Evolutionary conservation across 2,329 filamentous ascomycete genomes (phyloP).

Genomic region (Exophiala xenobiotica): DNA sequence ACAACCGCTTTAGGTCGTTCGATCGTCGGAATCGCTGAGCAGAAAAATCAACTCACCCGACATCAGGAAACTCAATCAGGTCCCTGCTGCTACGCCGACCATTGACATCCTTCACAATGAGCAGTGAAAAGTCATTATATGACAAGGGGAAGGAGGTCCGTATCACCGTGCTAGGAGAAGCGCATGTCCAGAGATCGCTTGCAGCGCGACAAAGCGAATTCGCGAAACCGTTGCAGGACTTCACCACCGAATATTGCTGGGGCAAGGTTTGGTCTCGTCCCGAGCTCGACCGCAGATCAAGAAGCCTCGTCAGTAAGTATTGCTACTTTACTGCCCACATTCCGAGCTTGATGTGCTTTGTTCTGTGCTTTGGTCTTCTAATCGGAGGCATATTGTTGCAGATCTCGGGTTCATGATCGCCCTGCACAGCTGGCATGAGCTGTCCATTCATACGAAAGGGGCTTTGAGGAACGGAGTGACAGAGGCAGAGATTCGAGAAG

Average conservation of each 20-base stretch:
- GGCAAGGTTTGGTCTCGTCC: conserved; percentile 8
- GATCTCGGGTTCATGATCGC: conserved; percentile 60
- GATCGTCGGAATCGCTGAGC: no score
- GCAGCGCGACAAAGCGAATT: conserved; percentile 4
- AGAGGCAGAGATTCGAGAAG: conserved; percentile 60
- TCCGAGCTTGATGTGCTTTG: no score
- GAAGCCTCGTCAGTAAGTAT: conserved; percentile 8
- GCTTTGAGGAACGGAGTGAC: conserved; percentile 62
- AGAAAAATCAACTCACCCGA: no score
- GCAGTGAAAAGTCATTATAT: conserved; percentile 2
- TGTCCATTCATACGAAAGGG: conserved; percentile 61
- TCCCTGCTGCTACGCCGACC: no score
- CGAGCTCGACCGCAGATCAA: conserved; percentile 3
- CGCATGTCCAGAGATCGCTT: conserved; percentile 1
- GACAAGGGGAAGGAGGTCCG: conserved; percentile 4
- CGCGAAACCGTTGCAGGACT: conserved; percentile 6
- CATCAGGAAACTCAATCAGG: no score
- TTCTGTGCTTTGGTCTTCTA: no score
- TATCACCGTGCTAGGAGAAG: conserved; percentile 3
- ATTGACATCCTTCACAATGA: background rate
- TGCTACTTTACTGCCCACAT: background rate
- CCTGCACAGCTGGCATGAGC: conserved; percentile 57
- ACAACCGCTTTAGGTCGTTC: no score
- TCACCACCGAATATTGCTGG: conserved; percentile 11
- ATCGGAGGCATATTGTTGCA: background rate